These are phyloP conservation scores for Allomyces arbusculus DNA, from an alignment of 192 early-diverging fungal genomes.

Conservation along the genomic window DNA sequence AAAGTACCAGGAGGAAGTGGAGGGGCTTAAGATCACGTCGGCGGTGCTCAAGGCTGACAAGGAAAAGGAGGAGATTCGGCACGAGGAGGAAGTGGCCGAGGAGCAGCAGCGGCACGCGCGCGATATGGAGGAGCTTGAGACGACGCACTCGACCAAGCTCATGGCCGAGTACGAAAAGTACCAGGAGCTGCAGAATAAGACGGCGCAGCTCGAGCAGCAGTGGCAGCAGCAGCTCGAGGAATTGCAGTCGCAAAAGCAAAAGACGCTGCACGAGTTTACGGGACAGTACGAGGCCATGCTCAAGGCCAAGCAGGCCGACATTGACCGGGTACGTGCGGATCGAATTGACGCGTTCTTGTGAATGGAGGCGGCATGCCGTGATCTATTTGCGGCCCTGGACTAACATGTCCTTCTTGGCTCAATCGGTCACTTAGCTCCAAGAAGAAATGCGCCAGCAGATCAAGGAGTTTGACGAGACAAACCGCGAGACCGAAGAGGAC, in stretches of 20 bases:
- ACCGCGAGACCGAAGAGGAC: constrained; percentile 35
- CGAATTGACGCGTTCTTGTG: too few species aligned
- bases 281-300: constrained; percentile 30
- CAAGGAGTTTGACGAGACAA: constrained; percentile 31
- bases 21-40: constrained; percentile 32
- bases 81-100: constrained; percentile 36
- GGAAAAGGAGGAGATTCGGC: constrained; percentile 38
- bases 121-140: constrained; percentile 28
- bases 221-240: constrained; percentile 36
- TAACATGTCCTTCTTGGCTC: background rate
- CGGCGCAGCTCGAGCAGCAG: constrained; percentile 23
- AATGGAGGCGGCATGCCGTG: too few species aligned
- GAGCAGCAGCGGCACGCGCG: constrained; percentile 27
- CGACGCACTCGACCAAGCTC: constrained; percentile 25
- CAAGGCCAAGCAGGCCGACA: constrained; percentile 30
- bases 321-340: constrained; percentile 18
- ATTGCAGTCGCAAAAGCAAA: constrained; percentile 25
- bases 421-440: constrained; percentile 20
- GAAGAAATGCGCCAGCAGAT: constrained; percentile 25
- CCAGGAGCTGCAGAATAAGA: constrained; percentile 27
- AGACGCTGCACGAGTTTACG: constrained; percentile 24
- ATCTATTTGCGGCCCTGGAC: too few species aligned
- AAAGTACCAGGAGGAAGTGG: constrained; percentile 43
- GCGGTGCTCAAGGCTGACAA: constrained; percentile 36
- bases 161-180: constrained; percentile 43